Base-by-base conservation (phyloP, 352 stramenopile genomes). In the Pythium aristosporum region DNA sequence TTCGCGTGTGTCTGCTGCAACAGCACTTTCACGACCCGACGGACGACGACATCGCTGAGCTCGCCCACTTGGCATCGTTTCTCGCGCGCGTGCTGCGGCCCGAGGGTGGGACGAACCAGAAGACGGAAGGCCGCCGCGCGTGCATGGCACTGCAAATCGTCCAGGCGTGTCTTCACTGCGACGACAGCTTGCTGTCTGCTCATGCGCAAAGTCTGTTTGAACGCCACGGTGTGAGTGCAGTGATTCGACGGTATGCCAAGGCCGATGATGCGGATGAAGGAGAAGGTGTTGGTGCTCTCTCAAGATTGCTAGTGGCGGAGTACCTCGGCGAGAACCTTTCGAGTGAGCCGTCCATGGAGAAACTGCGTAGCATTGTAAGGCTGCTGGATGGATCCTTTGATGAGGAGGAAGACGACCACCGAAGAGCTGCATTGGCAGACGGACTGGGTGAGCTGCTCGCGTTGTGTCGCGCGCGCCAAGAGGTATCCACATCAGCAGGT, bases 21-120 rank as follows among this genome's bases (percentile, higher is more conserved):
- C 63, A 74, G 36, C 47, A 72, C 69, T 13, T 76, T 20, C 13
- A 6, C 10, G 49, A 66, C 13, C 20, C 41, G 15, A 58, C 61
- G 21, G 48, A 61, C 0, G 57, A 72, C 51, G 70, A 78, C 53
- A 32, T 66, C 12, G 48, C 48, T 2, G 77, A 88, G 20, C 23
- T 85, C 5, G 71, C 69, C 46, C 69, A 72, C 0, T 57, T 89
- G 16, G 69, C 79, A 3, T 73, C 73, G 0, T 91, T 91, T 48
- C 63, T 91, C 21, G 71, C 78, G 0, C 76, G 76, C 15, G 73
- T 91, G 5, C 57, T 91, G 16, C 79, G 79, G 34, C 79, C 79
- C 5, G 80, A 81, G 25, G 53, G 43, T n/a, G 30, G 49, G 20
- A 49, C 11, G 18, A 21, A 36, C 10, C 13, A 20, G 28, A 69